Evolutionary conservation across 2,329 filamentous ascomycete genomes (phyloP), one percentile per base, ranked within the genome.

Genomic region (Nemania serpens): DNA sequence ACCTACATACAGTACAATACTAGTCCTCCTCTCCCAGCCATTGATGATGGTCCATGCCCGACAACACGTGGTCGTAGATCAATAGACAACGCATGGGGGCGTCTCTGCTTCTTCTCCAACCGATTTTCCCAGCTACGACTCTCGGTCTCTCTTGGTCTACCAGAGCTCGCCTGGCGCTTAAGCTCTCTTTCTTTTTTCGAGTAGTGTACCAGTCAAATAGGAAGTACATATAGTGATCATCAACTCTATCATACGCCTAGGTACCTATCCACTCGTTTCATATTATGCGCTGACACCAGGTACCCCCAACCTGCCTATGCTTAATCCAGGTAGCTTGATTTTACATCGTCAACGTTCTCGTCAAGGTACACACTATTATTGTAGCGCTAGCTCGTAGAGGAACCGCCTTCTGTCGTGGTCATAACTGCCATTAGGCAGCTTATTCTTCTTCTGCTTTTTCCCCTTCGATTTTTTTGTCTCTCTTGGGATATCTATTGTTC

Each of bases 21-120:
- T 11, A 7, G 12, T 46, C 25, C 10, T 46, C 25, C 10, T 33
- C 15, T 45, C 29, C 51, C 33, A 55, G 39, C 54, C 50, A 54
- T 25, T 29, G 18, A 51, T 47, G 12, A 33, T 17, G 43, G 42
- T 33, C 39, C 49, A 43, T 29, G 18, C 41, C 29, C 17, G 36
- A 36, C 22, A 33, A 45, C 18, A 25, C 58, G 52, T 56, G 47
- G 58, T n/a, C n/a, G n/a, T n/a, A n/a, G n/a, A n/a, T n/a, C n/a
- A n/a, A n/a, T n/a, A n/a, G n/a, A n/a, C n/a, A 33, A 45, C 18
- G 36, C 58, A 57, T 56, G 47, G 58, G 58, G 47, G 41, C 39
- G 56, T 67, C 68, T 65, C 63, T 52, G 64, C 64, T 63, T 70
- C 65, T 62, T 67, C 66, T 55, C 61, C 64, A 64, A 59, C 61